Percentiles rank a stretch among this genome's conserved stretches.
phyloP scores from a whole-genome alignment of 176 grass and related monocot species.

The Rhipidocladum racemiflorum region DNA sequence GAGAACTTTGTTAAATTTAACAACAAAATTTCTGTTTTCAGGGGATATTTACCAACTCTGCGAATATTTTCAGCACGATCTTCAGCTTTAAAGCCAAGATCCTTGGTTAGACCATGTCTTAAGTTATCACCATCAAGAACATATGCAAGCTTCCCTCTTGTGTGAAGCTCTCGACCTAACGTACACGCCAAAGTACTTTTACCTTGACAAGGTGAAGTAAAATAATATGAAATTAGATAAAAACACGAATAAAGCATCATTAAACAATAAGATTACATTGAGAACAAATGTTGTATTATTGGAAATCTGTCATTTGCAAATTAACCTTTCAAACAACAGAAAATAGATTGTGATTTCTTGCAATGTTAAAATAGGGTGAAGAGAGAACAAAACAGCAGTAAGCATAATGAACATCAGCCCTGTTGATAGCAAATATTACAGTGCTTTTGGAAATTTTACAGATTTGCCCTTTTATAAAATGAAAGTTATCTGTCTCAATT shows the following conservation, averaged over 20 bases:
- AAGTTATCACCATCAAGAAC: conserved; percentile 95
- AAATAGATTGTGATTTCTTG: background rate
- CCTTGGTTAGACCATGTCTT: conserved; percentile 87
- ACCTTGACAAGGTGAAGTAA: conserved; percentile 38
- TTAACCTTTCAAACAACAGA: background rate
- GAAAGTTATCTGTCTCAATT: background rate
- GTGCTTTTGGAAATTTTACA: background rate
- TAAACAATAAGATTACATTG: background rate
- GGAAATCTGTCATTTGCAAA: background rate
- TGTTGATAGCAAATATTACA: background rate
- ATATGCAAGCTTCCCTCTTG: conserved; percentile 77
- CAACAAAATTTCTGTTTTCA: background rate
- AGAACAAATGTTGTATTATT: background rate
- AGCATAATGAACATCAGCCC: background rate
- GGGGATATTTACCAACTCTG: conserved; percentile 58
- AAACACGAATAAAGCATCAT: background rate
- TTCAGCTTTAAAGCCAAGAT: conserved; percentile 85
- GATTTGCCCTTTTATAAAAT: background rate
- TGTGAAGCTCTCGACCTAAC: conserved; percentile 67
- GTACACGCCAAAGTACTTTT: conserved; percentile 96
- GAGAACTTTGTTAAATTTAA: background rate
- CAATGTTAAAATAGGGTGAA: background rate
- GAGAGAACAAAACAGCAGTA: background rate
- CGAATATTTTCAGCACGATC: conserved; percentile 93
- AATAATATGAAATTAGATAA: background rate